Percentiles rank a stretch among this genome's conserved stretches.
Evolutionary conservation across 257 asterid species (phyloP).

Genomic region (Mentha longifolia): DNA sequence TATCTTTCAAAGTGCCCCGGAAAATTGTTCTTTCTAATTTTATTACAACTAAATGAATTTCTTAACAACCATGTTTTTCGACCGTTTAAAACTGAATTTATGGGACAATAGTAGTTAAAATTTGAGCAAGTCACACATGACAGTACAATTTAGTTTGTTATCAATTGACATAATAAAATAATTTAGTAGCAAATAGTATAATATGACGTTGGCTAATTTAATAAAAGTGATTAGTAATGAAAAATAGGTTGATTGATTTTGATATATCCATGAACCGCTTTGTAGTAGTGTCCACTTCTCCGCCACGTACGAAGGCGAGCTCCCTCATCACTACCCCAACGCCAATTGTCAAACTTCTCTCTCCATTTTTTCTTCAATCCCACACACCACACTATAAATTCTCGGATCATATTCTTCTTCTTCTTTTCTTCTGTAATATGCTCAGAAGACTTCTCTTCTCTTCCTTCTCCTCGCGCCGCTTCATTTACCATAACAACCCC

Average conservation of each 20-base stretch:
- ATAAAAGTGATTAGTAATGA: background rate
- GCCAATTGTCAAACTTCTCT: conserved; percentile 19
- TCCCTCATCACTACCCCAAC: conserved; percentile 31
- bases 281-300: background rate
- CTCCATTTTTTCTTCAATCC: conserved; percentile 9
- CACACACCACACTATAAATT: conserved; percentile 9
- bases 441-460: conserved; percentile 47
- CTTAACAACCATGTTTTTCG: no score
- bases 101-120: no score
- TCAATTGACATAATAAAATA: no score
- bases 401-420: background rate
- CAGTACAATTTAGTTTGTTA: no score
- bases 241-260: background rate
- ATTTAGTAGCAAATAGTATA: no score
- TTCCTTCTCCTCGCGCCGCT: conserved; percentile 43
- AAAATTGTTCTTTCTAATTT: no score
- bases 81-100: no score
- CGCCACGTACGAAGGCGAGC: conserved; percentile 33
- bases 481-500: conserved; percentile 26
- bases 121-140: no score
- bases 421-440: conserved; percentile 35
- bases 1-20: no score
- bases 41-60: no score
- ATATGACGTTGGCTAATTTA: background rate
- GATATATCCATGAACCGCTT: conserved; percentile 16